Evolutionary conservation across 345 rosid species (phyloP).

Genomic region (Diplotaxis tenuifolia): DNA sequence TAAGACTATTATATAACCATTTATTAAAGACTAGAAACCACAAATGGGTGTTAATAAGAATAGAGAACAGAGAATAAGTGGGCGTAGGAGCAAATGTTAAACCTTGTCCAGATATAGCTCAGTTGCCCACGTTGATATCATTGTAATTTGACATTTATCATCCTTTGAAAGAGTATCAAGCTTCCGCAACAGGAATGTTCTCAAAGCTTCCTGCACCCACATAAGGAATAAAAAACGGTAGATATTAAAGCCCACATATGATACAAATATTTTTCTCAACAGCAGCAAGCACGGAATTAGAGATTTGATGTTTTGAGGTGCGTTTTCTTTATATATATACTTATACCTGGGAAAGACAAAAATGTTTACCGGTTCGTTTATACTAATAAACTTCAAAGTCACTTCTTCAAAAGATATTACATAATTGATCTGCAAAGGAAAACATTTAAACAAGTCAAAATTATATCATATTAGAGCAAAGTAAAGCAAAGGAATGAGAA

Average conservation of each 20-base stretch:
- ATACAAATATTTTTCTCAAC: conserved; percentile 4
- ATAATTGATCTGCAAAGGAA: conserved; percentile 71
- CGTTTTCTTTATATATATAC: background rate
- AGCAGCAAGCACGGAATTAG: background rate
- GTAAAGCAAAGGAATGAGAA: conserved; percentile 22
- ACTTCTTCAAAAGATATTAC: conserved; percentile 93
- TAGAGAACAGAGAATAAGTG: conserved; percentile 21
- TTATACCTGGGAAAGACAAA: conserved; percentile 5
- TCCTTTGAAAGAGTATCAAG: conserved; percentile 91
- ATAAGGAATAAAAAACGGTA: conserved; percentile 19
- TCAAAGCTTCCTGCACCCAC: conserved; percentile 87
- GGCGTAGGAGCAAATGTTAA: conserved; percentile 34
- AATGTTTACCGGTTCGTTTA: conserved; percentile 69
- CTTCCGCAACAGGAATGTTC: conserved; percentile 88
- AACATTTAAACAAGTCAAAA: conserved; percentile 21
- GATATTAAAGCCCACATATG: conserved; percentile 3
- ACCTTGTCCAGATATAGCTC: conserved; percentile 99
- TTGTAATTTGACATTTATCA: conserved; percentile 95
- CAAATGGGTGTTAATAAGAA: conserved; percentile 8
- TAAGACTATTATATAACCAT: background rate
- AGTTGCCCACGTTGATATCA: conserved; percentile 99
- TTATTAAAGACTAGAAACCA: background rate
- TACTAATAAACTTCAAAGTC: conserved; percentile 84
- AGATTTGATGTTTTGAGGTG: background rate
- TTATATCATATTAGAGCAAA: conserved; percentile 9